Base-by-base conservation (phyloP, 768 basidiomycete species). In the Mycena crocata region DNA sequence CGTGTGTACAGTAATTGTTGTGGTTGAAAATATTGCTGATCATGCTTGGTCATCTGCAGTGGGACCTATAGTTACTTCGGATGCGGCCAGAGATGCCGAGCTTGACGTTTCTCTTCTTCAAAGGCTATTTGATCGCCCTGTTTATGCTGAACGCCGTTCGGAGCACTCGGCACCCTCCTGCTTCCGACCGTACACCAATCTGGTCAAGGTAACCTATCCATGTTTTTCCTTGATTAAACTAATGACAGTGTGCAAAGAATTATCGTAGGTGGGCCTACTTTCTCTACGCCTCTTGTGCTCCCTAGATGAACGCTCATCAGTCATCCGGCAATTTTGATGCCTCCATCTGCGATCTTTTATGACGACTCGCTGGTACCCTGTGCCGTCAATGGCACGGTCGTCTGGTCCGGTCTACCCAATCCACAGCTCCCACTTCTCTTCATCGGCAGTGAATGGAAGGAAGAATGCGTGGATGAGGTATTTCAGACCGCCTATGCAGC, bases 321-420 rank as follows among this genome's bases (percentile, higher is more conserved):
- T 64, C 84, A 86, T 71, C 84, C 84, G 24, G 84, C 79, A 9
- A 87, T 87, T 61, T 75, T 87, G 49, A 87, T 86, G 85, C 84
- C 85, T 15, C 84, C 85, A 14, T 85, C 84, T 8, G 82, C 85
- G 6, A 77, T 87, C n/a, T 87, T 87, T 58, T 87, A 87, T 67
- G 79, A 83, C 52, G 85, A 87, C 65, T 80, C 79, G 3, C 65
- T 87, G 62, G 78, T 82, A 58, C 85, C 85, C 1, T 83, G 74
- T 66, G 85, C 85, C 21, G 71, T 59, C 15, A 85, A 84, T 72
- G 85, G 85, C 24, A 73, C 60, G 21, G 73, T 85, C 28, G 58
- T 61, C 3, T 87, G 85, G 84, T 75, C 77, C 8, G 79, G 80
- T 4, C 70, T 86, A 13, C 65, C 79, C 2, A 82, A 82, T 46